phyloP scores from a whole-genome alignment of 2,329 filamentous ascomycete species.

The Arthrinium phaeospermum region DNA sequence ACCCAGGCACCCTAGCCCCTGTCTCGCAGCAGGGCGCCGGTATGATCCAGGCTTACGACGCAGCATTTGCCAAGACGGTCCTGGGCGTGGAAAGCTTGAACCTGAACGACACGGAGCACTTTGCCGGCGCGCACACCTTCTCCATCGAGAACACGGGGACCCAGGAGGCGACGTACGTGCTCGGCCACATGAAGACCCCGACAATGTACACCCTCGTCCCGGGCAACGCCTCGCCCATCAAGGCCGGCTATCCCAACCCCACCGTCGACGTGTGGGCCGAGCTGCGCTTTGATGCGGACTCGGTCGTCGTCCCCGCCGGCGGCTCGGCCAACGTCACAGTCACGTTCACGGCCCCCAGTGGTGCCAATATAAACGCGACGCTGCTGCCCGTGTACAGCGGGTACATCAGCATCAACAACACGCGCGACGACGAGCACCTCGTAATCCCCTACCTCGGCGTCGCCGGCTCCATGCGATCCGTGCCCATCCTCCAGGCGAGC shows the following conservation, averaged over 20 bases:
- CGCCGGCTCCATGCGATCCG: constrained; percentile 36
- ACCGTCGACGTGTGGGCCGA: constrained; percentile 20
- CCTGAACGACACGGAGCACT: constrained; percentile 52
- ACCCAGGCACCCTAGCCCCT: constrained; percentile 33
- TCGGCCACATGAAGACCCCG: constrained; percentile 42
- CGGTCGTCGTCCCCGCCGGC: constrained; percentile 30
- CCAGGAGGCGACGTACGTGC: constrained; percentile 43
- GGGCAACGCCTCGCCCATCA: neutral
- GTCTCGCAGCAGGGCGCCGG: constrained; percentile 51
- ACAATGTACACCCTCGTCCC: constrained; percentile 45
- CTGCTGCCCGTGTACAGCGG: constrained; percentile 51
- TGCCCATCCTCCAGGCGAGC: constrained; percentile 19
- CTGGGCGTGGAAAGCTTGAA: constrained; percentile 45
- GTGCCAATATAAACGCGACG: constrained; percentile 36
- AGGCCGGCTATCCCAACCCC: neutral
- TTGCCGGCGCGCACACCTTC: constrained; percentile 42
- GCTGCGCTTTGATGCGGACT: constrained; percentile 26
- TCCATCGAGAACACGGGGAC: constrained; percentile 47
- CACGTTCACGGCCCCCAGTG: constrained; percentile 30
- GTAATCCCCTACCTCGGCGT: constrained; percentile 50
- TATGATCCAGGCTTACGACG: constrained; percentile 48
- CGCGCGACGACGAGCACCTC: constrained; percentile 43
- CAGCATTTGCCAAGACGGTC: constrained; percentile 44
- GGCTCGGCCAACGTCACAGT: constrained; percentile 28
- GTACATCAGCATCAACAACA: constrained; percentile 48